phyloP scores from a whole-genome alignment of 1,284 basidiomycete genomes.

The Exobasidium cylindrosporum region DNA sequence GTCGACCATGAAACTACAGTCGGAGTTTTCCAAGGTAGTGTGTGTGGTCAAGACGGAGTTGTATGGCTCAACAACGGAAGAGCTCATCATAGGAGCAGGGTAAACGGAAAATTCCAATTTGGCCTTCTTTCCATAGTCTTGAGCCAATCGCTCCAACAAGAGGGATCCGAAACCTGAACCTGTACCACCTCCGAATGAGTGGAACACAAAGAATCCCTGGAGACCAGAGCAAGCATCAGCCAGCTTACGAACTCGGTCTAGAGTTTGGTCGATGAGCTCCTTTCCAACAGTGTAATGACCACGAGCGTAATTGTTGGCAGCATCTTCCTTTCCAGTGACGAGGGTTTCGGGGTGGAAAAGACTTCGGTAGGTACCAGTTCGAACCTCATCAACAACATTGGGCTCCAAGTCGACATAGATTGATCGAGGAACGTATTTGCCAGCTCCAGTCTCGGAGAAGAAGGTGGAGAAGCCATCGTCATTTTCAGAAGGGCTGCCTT shows the following conservation, averaged over 20 bases:
- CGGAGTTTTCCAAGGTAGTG: slow-evolving; percentile 97
- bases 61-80: slow-evolving; percentile 98
- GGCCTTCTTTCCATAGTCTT: slow-evolving; percentile 98
- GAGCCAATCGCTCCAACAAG: slow-evolving; percentile 88
- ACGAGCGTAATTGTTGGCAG: slow-evolving; percentile 92
- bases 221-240: slow-evolving; percentile 97
- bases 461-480: slow-evolving; percentile 96
- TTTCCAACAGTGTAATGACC: slow-evolving; percentile 86
- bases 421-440: slow-evolving; percentile 89
- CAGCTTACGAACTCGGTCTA: slow-evolving; percentile 92
- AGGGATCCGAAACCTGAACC: slow-evolving; percentile 99
- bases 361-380: slow-evolving; percentile 85
- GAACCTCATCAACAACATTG: slow-evolving; percentile 92
- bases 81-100: slow-evolving; percentile 71
- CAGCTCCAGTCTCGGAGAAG: slow-evolving; percentile 56
- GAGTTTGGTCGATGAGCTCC: slow-evolving; percentile 73
- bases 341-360: slow-evolving; percentile 99
- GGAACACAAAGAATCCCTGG: slow-evolving; percentile 99
- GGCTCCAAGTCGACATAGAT: slow-evolving; percentile 95
- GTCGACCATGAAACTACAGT: slow-evolving; percentile 70
- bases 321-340: slow-evolving; percentile 98
- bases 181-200: slow-evolving; percentile 98
- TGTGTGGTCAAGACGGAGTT: slow-evolving; percentile 98
- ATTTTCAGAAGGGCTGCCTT: slow-evolving; percentile 69
- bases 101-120: slow-evolving; percentile 99